These are phyloP conservation scores for Scleromitrula shiraiana DNA, from an alignment of 2,329 filamentous ascomycete species.

Conservation along the genomic window DNA sequence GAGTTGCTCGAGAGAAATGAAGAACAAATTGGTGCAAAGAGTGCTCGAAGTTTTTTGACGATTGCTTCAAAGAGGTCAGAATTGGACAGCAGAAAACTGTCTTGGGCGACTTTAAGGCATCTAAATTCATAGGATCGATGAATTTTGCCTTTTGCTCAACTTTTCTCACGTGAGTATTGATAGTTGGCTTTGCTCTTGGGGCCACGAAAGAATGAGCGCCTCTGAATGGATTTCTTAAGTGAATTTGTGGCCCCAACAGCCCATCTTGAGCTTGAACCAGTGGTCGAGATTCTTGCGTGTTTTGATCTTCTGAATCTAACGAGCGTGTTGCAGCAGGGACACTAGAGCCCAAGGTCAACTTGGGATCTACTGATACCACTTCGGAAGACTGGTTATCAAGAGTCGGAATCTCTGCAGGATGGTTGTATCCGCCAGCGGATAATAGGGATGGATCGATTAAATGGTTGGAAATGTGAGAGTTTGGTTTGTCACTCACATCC, in stretches of 20 bases:
- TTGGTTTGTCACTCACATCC: background rate
- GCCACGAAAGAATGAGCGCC: background rate
- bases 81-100: constrained; percentile 1
- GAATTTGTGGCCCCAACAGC: no score
- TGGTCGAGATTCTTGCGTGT: no score
- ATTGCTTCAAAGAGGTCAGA: background rate
- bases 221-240: background rate
- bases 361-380: no score
- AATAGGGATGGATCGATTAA: background rate
- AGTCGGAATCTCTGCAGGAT: no score
- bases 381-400: no score
- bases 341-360: no score
- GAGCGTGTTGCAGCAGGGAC: no score
- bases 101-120: background rate
- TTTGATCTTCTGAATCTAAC: no score
- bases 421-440: no score
- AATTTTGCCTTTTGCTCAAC: background rate
- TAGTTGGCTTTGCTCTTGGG: no score
- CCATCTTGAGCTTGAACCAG: no score
- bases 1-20: background rate
- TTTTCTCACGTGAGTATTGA: background rate
- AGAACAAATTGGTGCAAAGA: background rate
- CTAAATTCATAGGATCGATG: background rate
- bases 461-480: background rate
- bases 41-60: background rate